Evolutionary conservation across 768 basidiomycete genomes (phyloP).

Genomic region (Vararia minispora): DNA sequence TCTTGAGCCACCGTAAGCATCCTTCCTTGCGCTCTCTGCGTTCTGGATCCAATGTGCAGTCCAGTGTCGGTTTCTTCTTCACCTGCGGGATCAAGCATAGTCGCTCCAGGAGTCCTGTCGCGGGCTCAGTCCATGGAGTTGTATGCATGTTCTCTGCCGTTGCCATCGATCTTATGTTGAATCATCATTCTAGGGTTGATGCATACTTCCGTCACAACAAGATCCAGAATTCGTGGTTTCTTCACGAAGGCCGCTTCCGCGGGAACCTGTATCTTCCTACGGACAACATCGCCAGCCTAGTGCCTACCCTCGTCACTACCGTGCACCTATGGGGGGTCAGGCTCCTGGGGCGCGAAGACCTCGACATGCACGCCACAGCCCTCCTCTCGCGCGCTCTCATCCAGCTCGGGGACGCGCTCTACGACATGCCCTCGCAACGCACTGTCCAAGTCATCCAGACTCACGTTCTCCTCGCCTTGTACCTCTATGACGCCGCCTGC

Average conservation of each 20-base stretch:
- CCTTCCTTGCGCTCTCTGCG: too few relatives aligned
- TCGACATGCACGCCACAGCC: slow-evolving; percentile 21
- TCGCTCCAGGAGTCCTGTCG: slow-evolving; percentile 5
- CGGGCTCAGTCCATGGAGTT: slow-evolving; percentile 10
- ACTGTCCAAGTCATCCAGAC: slow-evolving; percentile 25
- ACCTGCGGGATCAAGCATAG: slow-evolving; percentile 3
- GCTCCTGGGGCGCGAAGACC: slow-evolving; percentile 15
- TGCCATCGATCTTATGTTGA: background rate
- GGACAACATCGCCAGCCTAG: slow-evolving; percentile 18
- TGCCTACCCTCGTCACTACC: slow-evolving; percentile 31
- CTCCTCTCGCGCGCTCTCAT: slow-evolving; percentile 39
- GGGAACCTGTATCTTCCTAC: slow-evolving; percentile 19
- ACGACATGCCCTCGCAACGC: slow-evolving; percentile 22
- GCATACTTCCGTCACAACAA: slow-evolving; percentile 47
- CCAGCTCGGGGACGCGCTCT: slow-evolving; percentile 30
- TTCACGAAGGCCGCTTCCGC: slow-evolving; percentile 37
- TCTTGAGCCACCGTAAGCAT: too few relatives aligned
- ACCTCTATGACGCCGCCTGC: slow-evolving; percentile 19
- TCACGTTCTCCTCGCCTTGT: slow-evolving; percentile 22
- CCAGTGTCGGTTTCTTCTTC: too few relatives aligned
- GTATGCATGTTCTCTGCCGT: background rate
- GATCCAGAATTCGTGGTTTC: slow-evolving; percentile 56
- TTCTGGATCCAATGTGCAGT: too few relatives aligned
- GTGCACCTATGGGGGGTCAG: slow-evolving; percentile 26
- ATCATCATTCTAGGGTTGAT: slow-evolving; percentile 52